A percentile compares a stretch with the other conserved stretches of the same genome.
Evolutionary conservation across 2,329 filamentous ascomycete species (phyloP).

Genomic region (Lanzia echinophila): DNA sequence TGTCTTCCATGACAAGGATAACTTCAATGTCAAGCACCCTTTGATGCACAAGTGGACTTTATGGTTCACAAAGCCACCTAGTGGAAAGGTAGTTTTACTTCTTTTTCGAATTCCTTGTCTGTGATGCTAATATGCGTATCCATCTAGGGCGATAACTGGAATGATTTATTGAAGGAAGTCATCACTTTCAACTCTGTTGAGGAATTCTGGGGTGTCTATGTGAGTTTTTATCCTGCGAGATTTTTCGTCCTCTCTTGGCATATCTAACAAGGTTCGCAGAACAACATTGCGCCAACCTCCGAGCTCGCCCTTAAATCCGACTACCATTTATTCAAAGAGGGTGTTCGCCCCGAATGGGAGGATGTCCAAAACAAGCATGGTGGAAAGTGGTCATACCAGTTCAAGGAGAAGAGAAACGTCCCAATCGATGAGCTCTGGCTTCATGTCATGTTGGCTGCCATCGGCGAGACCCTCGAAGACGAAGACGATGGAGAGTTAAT

Average conservation of each 20-base stretch:
- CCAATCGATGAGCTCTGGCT: conserved; percentile 96
- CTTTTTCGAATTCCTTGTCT: not conserved
- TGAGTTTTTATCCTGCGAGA: conserved; percentile 43
- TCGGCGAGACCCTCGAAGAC: conserved; percentile 97
- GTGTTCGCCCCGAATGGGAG: conserved; percentile 97
- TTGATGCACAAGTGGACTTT: conserved; percentile 97
- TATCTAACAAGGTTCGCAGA: conserved; percentile 47
- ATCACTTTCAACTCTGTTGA: conserved; percentile 98
- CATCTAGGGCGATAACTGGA: conserved; percentile 89
- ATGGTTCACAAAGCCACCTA: conserved; percentile 98
- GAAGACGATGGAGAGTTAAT: conserved; percentile 96
- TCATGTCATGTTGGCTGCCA: conserved; percentile 91
- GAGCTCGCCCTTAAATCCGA: conserved; percentile 96
- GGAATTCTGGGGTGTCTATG: conserved; percentile 99
- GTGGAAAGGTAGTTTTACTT: conserved; percentile 66
- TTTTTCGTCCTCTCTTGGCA: not conserved
- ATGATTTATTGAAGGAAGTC: conserved; percentile 94
- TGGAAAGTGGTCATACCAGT: conserved; percentile 97
- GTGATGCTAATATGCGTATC: conserved; percentile 20
- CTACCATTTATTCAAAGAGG: conserved; percentile 98
- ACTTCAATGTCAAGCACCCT: conserved; percentile 99
- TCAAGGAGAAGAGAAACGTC: conserved; percentile 89
- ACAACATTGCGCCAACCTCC: conserved; percentile 95
- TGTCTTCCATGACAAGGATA: conserved; percentile 96
- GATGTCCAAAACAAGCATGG: conserved; percentile 98